Conservation (phyloP, 2,329 filamentous ascomycete species). For the Talaromyces islandicus region DNA sequence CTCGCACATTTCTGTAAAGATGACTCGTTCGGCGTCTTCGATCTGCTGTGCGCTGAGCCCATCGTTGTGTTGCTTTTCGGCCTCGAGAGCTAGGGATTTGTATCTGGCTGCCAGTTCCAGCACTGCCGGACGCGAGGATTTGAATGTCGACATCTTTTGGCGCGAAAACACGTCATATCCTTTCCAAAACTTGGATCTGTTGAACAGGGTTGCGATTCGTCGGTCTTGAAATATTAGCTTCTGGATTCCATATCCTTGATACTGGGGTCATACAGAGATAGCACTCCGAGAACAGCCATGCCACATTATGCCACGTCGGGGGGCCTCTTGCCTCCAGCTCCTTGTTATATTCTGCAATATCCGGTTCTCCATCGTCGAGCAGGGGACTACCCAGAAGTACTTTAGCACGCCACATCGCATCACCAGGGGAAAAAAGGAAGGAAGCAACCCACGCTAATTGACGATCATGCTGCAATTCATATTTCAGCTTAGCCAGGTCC, state of each 20-base stretch:
- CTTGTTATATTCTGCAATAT: slow-evolving; percentile 77
- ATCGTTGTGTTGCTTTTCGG: slow-evolving; percentile 42
- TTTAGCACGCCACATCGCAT: slow-evolving; percentile 3
- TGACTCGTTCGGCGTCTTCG: slow-evolving; percentile 64
- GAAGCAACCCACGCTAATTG: slow-evolving; percentile 59
- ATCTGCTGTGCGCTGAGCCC: slow-evolving; percentile 39
- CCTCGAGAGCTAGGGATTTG: slow-evolving; percentile 63
- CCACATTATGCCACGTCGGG: slow-evolving; percentile 73
- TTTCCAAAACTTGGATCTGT: slow-evolving; percentile 74
- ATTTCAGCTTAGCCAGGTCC: slow-evolving; percentile 76
- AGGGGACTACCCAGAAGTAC: slow-evolving; percentile 52
- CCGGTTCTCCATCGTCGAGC: slow-evolving; percentile 66
- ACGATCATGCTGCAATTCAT: slow-evolving; percentile 88
- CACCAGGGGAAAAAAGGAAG: not conserved
- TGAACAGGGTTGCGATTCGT: slow-evolving; percentile 75
- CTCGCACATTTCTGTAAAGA: slow-evolving; percentile 92
- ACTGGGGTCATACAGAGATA: slow-evolving; percentile 59
- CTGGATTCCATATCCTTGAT: not conserved
- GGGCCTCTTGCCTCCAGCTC: slow-evolving; percentile 70
- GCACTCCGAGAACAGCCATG: slow-evolving; percentile 91
- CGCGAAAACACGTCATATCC: slow-evolving; percentile 81
- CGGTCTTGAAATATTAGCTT: slow-evolving; percentile 41
- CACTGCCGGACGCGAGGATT: slow-evolving; percentile 80
- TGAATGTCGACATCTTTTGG: slow-evolving; percentile 89
- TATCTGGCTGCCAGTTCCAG: slow-evolving; percentile 77